A percentile compares a stretch with the other conserved stretches of the same genome.
Evolutionary conservation across 768 basidiomycete species (phyloP).

Genomic region (Rhizopogon salebrosus): DNA sequence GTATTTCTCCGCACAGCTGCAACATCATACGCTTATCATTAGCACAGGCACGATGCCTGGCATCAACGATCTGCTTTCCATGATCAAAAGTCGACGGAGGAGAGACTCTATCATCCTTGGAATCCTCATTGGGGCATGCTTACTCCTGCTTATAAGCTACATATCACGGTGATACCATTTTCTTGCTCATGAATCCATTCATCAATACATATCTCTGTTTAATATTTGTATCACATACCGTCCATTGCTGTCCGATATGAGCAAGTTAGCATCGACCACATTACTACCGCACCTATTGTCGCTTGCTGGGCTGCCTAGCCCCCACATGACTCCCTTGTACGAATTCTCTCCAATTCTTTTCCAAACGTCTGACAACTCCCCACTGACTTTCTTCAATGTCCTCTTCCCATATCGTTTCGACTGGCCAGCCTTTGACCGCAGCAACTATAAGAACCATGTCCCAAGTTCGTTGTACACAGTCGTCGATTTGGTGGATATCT

Average conservation of each 20-base stretch:
- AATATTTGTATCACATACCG: neutral
- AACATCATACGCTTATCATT: conserved; percentile 1
- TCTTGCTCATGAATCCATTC: neutral
- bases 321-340: conserved; percentile 38
- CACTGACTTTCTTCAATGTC: conserved; percentile 33
- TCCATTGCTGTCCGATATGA: neutral
- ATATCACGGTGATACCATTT: conserved; percentile 24
- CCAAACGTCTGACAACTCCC: conserved; percentile 64
- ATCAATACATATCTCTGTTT: neutral
- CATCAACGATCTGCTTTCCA: conserved; percentile 80
- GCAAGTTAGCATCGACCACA: neutral
- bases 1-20: conserved; percentile 14
- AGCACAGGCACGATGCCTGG: conserved; percentile 83
- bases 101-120: conserved; percentile 90
- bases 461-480: conserved; percentile 62
- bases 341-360: conserved; percentile 70
- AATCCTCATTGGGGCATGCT: conserved; percentile 79
- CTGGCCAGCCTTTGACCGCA: conserved; percentile 67
- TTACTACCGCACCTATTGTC: neutral
- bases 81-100: conserved; percentile 90
- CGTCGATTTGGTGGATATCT: conserved; percentile 68
- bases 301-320: conserved; percentile 7
- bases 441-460: conserved; percentile 72
- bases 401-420: conserved; percentile 57
- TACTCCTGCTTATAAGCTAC: conserved; percentile 56